These are phyloP conservation scores for Mallotus repandus DNA, from an alignment of 441 rosid genomes.

Conservation along the genomic window DNA sequence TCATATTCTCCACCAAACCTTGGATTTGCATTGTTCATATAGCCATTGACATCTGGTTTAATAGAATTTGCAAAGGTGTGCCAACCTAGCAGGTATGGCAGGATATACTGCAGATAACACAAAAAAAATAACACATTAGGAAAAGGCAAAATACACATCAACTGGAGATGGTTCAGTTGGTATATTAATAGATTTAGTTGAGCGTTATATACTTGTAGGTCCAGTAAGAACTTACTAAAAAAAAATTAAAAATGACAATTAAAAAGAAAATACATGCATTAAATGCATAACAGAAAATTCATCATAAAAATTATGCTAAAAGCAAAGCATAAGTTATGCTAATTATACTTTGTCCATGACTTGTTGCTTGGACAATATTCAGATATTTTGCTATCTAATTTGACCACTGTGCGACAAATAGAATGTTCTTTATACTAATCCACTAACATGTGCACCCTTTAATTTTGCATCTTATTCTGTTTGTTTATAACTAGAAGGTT, in stretches of 20 bases:
- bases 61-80: slow-evolving; percentile 60
- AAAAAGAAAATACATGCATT: too few relatives aligned
- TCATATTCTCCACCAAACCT: slow-evolving; percentile 76
- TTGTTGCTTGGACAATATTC: neutral
- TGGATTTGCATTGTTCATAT: slow-evolving; percentile 44
- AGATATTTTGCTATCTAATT: neutral
- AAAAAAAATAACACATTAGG: slow-evolving; percentile 1
- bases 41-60: slow-evolving; percentile 46
- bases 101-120: slow-evolving; percentile 52
- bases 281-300: neutral
- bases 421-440: neutral
- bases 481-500: too few relatives aligned
- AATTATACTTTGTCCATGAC: neutral
- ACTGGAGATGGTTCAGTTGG: neutral
- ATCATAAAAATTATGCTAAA: neutral
- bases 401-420: neutral
- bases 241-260: too few relatives aligned
- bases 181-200: neutral
- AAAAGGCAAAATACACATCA: neutral
- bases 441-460: too few relatives aligned
- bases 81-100: slow-evolving; percentile 94
- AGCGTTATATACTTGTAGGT: too few relatives aligned
- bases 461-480: too few relatives aligned
- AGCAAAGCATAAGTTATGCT: neutral
- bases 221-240: too few relatives aligned